A percentile compares a stretch with the other conserved stretches of the same genome.
phyloP scores from a whole-genome alignment of 306 rosid species.

The Alnus glutinosa region DNA sequence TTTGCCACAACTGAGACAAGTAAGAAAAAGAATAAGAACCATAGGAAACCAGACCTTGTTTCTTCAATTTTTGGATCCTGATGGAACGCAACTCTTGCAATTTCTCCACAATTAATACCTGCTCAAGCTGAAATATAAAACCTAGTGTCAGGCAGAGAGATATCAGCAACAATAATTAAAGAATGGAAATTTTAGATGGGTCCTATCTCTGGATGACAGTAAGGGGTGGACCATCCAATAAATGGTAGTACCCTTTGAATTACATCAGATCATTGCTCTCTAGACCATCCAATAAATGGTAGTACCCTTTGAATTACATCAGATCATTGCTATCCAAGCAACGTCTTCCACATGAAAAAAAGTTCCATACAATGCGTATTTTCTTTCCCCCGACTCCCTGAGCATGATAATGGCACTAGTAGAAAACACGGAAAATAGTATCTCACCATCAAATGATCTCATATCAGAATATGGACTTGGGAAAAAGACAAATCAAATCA shows the following conservation, averaged over 20 bases:
- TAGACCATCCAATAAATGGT: not conserved
- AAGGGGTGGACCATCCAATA: not conserved
- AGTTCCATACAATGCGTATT: not conserved
- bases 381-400: not conserved
- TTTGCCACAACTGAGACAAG: not conserved
- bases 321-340: not conserved
- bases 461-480: too few relatives aligned
- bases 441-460: not conserved
- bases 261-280: not conserved
- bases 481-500: not conserved
- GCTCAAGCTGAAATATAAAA: slow-evolving; percentile 66
- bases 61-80: slow-evolving; percentile 84
- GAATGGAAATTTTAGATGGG: not conserved
- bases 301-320: not conserved
- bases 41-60: slow-evolving; percentile 53
- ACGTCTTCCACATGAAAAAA: not conserved
- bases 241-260: not conserved
- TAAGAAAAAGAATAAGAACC: not conserved
- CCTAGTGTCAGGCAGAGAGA: slow-evolving; percentile 5
- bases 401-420: not conserved
- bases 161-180: not conserved
- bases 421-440: not conserved
- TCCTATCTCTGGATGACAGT: not conserved
- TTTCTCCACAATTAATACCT: slow-evolving; percentile 77
- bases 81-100: slow-evolving; percentile 81